Evolutionary conservation across 1,139 yeast species (phyloP), one percentile per base, ranked within the genome.

Genomic region (Insectozyma bohioensis): DNA sequence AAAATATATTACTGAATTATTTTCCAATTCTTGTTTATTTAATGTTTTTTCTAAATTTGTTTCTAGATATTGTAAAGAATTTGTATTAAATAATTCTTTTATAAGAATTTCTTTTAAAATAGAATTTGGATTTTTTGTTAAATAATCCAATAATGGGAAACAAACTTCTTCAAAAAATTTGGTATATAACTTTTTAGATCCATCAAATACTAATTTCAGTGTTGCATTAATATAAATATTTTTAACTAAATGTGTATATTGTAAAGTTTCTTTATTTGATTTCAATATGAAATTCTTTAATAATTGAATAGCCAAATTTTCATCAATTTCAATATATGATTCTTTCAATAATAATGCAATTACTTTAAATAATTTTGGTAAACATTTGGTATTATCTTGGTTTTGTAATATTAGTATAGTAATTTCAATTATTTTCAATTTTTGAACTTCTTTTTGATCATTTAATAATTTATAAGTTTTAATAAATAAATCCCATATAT

Each of bases 401-500:
- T 27, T 19, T 3, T 29, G 24, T 22, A 56, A 42, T 12, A 53
- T 35, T 7, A 25, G 25, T 4, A 43, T 44, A 4, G 48, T 35
- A 5, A 46, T 33, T 2, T 54, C 59, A n/a, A 56, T 33, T 12
- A 50, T 34, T 21, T 48, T 51, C 27, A 63, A 49, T 29, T 57
- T 60, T 40, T 68, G 66, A 40, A 72, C 60, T 17, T 49, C 44
- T 9, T 24, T 16, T 11, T 23, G 33, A 42, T 34, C 41, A 12
- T 24, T 25, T 78, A 82, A 78, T 5, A 3, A 4, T n/a, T 15
- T 3, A 13, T 15, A 28, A 22, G 67, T 51, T 12, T 49, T 49
- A 26, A 52, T 47, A 37, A 76, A 63, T 26, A 79, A 52, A 4
- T 39, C 35, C 87, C 90, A 82, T 1, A 71, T 56, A 3, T 52